Conservation (phyloP, 2,329 filamentous ascomycete species). For the Sporothrix dimorphospora region DNA sequence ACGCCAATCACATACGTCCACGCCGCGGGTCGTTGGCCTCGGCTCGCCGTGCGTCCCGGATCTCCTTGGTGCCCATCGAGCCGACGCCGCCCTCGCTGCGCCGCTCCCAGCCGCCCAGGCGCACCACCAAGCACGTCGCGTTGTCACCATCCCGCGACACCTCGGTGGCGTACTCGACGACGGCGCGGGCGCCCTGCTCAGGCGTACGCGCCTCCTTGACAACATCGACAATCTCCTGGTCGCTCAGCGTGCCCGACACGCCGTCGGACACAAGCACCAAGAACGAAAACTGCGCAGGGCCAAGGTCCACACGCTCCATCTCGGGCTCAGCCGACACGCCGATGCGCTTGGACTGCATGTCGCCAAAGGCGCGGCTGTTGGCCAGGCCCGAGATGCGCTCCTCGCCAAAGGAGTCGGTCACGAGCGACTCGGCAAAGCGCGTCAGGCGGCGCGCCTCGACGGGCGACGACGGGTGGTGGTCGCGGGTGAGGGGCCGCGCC, state of each 20-base stretch:
- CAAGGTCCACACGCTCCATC: slow-evolving; percentile 75
- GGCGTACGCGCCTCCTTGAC: slow-evolving; percentile 92
- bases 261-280: slow-evolving; percentile 88
- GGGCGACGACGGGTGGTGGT: slow-evolving; percentile 90
- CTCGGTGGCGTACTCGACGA: slow-evolving; percentile 88
- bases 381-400: slow-evolving; percentile 92
- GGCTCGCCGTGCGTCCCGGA: slow-evolving; percentile 77
- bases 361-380: slow-evolving; percentile 92
- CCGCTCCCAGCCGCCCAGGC: slow-evolving; percentile 70
- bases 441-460: slow-evolving; percentile 81
- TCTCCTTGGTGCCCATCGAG: slow-evolving; percentile 88
- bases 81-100: slow-evolving; percentile 83
- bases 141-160: slow-evolving; percentile 71
- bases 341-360: slow-evolving; percentile 87
- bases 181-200: slow-evolving; percentile 75
- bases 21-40: slow-evolving; percentile 83
- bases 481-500: slow-evolving; percentile 79
- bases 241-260: slow-evolving; percentile 79
- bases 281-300: slow-evolving; percentile 85
- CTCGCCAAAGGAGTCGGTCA: slow-evolving; percentile 96
- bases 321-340: slow-evolving; percentile 95
- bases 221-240: slow-evolving; percentile 96
- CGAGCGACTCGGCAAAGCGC: slow-evolving; percentile 74
- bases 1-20: slow-evolving; percentile 52
- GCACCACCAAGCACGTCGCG: slow-evolving; percentile 68